Percentiles rank a stretch among this genome's conserved stretches.
Evolutionary conservation across 2,329 filamentous ascomycete genomes (phyloP).

Genomic region (Scedosporium apiospermum): DNA sequence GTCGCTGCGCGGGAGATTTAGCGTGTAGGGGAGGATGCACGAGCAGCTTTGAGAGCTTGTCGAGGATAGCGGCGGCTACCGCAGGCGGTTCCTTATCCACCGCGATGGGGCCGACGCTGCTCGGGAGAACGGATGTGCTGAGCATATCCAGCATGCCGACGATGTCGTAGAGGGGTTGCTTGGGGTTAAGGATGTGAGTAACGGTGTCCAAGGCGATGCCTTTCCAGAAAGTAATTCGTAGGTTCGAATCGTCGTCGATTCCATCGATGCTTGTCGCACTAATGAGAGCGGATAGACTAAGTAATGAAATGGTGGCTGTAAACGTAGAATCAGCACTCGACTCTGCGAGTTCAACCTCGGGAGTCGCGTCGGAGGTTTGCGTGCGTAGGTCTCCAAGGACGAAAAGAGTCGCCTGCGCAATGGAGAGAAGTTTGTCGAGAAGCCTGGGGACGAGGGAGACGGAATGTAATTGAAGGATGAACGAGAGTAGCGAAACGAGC

Average conservation of each 20-base stretch:
- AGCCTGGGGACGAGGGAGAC: conserved; percentile 49
- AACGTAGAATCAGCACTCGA: background rate
- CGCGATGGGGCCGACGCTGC: conserved; percentile 57
- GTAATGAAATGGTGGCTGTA: conserved; percentile 5
- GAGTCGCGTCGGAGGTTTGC: background rate
- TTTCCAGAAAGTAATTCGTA: conserved; percentile 52
- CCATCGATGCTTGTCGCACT: conserved; percentile 8
- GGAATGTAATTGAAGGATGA: conserved; percentile 54
- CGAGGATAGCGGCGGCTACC: conserved; percentile 41
- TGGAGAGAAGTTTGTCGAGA: conserved; percentile 44
- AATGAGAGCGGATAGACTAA: conserved; percentile 1
- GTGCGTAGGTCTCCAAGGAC: conserved; percentile 46
- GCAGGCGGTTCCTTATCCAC: conserved; percentile 31
- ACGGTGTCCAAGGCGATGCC: conserved; percentile 57
- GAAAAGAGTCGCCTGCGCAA: conserved; percentile 49
- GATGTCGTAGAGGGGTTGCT: conserved; percentile 55
- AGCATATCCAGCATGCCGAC: conserved; percentile 56
- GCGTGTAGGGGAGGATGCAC: conserved; percentile 35
- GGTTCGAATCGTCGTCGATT: conserved; percentile 11
- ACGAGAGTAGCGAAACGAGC: conserved; percentile 53
- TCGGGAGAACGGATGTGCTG: conserved; percentile 52
- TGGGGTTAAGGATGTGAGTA: conserved; percentile 56
- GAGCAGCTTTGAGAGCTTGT: conserved; percentile 54
- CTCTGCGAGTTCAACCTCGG: background rate
- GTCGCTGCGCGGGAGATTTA: conserved; percentile 24